Conservation (phyloP, 2,329 filamentous ascomycete genomes). For the Fusarium sp. region DNA sequence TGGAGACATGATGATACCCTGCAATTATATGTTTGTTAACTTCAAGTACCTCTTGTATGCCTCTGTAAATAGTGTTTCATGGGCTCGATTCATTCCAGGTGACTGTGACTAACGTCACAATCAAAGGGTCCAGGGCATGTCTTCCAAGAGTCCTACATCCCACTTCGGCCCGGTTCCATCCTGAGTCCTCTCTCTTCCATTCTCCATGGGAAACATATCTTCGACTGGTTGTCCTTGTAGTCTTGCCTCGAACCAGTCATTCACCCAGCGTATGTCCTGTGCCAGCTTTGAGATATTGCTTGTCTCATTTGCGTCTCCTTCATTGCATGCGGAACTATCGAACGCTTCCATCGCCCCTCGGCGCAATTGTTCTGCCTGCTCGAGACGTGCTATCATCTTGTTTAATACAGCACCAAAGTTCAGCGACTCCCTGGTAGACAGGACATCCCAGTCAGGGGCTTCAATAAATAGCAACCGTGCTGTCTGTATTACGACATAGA, state of each 20-base stretch:
- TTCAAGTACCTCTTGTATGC: neutral
- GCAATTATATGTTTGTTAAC: neutral
- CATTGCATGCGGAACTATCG: conserved; percentile 18
- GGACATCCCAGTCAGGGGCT: conserved; percentile 44
- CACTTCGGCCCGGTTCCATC: conserved; percentile 19
- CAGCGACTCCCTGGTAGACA: conserved; percentile 39
- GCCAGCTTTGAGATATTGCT: conserved; percentile 40
- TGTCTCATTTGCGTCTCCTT: conserved; percentile 27
- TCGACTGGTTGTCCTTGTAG: conserved; percentile 32
- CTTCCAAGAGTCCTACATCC: conserved; percentile 47
- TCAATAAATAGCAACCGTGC: conserved; percentile 46
- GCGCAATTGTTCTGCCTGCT: conserved; percentile 25
- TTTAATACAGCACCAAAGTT: conserved; percentile 36
- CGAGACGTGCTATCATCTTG: conserved; percentile 23
- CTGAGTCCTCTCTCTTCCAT: neutral
- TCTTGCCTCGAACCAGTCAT: conserved; percentile 52
- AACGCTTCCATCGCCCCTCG: conserved; percentile 26
- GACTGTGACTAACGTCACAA: neutral
- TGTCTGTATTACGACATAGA: conserved; percentile 46
- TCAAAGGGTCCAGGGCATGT: conserved; percentile 44
- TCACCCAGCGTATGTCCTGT: conserved; percentile 50
- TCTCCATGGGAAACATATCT: neutral
- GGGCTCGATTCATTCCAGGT: neutral
- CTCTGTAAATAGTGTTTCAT: neutral
- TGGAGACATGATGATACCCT: conserved; percentile 32